phyloP scores from a whole-genome alignment of 2,329 filamentous ascomycete genomes.

The Fusarium mundagurra region DNA sequence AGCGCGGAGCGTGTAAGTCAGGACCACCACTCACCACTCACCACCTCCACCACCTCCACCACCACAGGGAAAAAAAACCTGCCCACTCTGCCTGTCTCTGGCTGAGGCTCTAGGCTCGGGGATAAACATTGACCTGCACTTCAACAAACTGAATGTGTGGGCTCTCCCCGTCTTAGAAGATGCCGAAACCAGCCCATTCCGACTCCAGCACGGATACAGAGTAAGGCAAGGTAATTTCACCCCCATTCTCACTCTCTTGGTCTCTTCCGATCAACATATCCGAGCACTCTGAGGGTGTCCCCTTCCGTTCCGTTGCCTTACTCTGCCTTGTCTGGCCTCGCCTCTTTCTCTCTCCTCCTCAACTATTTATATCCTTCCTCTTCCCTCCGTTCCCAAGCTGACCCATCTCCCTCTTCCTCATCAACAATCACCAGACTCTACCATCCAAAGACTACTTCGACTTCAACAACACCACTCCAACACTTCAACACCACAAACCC shows the following conservation, averaged over 20 bases:
- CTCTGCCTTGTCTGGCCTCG: neutral
- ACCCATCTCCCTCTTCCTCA: neutral
- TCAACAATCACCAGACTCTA: neutral
- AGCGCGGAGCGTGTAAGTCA: slow-evolving; percentile 31
- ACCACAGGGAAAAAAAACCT: neutral
- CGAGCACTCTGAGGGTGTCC: slow-evolving; percentile 11
- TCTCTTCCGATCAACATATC: slow-evolving; percentile 26
- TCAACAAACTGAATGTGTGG: slow-evolving; percentile 4
- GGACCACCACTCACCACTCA: slow-evolving; percentile 1
- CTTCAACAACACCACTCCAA: slow-evolving; percentile 2
- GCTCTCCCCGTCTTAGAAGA: slow-evolving; percentile 11
- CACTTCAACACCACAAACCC: neutral
- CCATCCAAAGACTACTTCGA: neutral
- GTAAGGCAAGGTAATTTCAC: neutral
- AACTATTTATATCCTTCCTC: slow-evolving; percentile 37
- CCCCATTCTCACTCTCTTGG: slow-evolving; percentile 8
- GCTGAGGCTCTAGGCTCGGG: slow-evolving; percentile 11
- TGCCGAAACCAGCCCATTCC: slow-evolving; percentile 4
- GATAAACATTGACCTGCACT: slow-evolving; percentile 4
- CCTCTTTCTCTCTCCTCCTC: neutral
- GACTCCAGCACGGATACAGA: neutral
- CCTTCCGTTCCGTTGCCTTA: neutral
- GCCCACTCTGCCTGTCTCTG: neutral
- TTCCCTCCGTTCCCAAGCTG: slow-evolving; percentile 9
- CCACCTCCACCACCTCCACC: neutral